These are phyloP conservation scores for Bjerkandera adusta DNA, from an alignment of 1,284 basidiomycete genomes.

Conservation along the genomic window DNA sequence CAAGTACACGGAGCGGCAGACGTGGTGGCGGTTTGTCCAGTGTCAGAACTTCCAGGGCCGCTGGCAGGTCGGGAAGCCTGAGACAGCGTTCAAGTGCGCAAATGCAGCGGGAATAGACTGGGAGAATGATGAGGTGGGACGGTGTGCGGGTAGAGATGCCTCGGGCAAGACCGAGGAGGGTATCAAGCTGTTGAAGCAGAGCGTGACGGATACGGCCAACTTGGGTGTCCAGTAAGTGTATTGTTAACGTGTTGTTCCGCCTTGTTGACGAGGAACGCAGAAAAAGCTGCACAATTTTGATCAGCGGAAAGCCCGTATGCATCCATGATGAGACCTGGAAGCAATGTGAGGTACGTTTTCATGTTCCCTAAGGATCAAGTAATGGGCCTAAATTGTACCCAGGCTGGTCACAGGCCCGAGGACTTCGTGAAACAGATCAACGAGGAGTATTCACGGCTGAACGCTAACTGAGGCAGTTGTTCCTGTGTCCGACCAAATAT, in stretches of 20 bases:
- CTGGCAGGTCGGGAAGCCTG: conserved; percentile 61
- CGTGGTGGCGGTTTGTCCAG: conserved; percentile 73
- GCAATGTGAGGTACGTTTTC: conserved; percentile 71
- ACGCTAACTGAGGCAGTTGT: conserved; percentile 26
- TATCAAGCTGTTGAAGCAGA: conserved; percentile 57
- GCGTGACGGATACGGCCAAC: conserved; percentile 44
- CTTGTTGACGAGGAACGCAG: conserved; percentile 32
- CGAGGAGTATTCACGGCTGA: conserved; percentile 66
- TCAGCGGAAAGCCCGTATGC: conserved; percentile 68
- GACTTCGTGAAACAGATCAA: conserved; percentile 84
- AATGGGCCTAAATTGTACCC: conserved; percentile 7
- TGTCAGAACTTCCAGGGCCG: conserved; percentile 77
- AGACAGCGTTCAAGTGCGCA: conserved; percentile 68
- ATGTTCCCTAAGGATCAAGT: conserved; percentile 5
- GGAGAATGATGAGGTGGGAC: conserved; percentile 55
- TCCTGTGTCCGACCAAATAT: no score
- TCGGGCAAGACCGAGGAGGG: conserved; percentile 61
- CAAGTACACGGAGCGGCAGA: conserved; percentile 48
- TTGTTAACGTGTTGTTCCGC: neutral
- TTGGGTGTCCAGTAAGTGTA: conserved; percentile 56
- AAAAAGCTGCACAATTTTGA: conserved; percentile 84
- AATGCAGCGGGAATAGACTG: conserved; percentile 64
- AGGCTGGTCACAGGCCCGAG: conserved; percentile 72
- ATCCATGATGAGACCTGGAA: conserved; percentile 80
- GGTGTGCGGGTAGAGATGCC: conserved; percentile 57